These are phyloP conservation scores for Penicillium lividum DNA, from an alignment of 495 filamentous ascomycete genomes.

Conservation along the genomic window DNA sequence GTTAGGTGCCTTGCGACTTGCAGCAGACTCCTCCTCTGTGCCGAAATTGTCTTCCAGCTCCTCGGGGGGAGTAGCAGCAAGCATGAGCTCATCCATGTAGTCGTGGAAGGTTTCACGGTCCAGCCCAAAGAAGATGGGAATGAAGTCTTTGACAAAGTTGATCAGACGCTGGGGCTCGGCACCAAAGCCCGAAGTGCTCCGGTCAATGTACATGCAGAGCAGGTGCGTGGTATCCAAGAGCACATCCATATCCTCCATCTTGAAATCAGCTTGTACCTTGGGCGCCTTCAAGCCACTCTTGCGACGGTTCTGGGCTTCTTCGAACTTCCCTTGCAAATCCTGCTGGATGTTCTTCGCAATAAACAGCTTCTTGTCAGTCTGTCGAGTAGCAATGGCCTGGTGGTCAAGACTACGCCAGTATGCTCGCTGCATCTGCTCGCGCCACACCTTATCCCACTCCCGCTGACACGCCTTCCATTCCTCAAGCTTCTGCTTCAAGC, in stretches of 20 bases:
- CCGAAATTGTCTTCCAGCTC: slow-evolving; percentile 62
- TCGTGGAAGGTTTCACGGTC: slow-evolving; percentile 72
- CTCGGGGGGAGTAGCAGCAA: slow-evolving; percentile 61
- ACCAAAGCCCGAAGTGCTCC: slow-evolving; percentile 63
- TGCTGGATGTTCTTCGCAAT: slow-evolving; percentile 81
- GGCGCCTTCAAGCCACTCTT: slow-evolving; percentile 59
- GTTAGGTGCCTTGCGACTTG: slow-evolving; percentile 61
- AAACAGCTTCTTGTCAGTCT: slow-evolving; percentile 84
- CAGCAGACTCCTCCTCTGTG: slow-evolving; percentile 49
- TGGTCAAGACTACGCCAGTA: slow-evolving; percentile 97
- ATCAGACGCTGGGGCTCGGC: slow-evolving; percentile 74
- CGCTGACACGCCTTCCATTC: slow-evolving; percentile 96
- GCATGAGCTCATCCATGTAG: slow-evolving; percentile 70
- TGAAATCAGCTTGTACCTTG: slow-evolving; percentile 71
- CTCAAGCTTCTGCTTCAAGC: slow-evolving; percentile 90
- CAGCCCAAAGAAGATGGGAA: slow-evolving; percentile 86
- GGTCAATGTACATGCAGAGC: slow-evolving; percentile 72
- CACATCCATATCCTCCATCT: slow-evolving; percentile 74
- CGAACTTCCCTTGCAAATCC: slow-evolving; percentile 82
- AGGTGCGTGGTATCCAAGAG: slow-evolving; percentile 79
- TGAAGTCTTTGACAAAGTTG: slow-evolving; percentile 84
- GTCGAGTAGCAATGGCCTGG: slow-evolving; percentile 83
- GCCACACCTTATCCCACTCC: slow-evolving; percentile 99
- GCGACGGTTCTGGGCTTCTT: slow-evolving; percentile 73
- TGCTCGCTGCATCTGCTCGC: slow-evolving; percentile 83